A percentile compares a stretch with the other conserved stretches of the same genome.
These are phyloP conservation scores for Debaryomycetaceae sp. DNA, from an alignment of 1,139 yeast species.

Conservation along the genomic window DNA sequence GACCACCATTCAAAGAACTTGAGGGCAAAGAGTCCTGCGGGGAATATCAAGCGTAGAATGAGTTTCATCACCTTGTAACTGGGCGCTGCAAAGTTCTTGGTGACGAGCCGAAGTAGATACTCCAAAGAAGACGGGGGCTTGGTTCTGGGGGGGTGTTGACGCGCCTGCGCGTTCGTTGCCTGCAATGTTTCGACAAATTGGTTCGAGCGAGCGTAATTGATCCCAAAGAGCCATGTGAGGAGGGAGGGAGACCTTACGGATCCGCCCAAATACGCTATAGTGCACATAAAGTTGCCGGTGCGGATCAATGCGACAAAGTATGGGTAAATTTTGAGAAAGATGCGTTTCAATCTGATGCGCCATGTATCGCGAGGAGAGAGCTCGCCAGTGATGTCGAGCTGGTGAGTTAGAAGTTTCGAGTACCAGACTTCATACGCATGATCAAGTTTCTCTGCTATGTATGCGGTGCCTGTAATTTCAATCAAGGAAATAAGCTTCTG, in stretches of 20 bases:
- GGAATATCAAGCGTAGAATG: slow-evolving; percentile 48
- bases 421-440: slow-evolving; percentile 53
- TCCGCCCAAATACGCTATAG: slow-evolving; percentile 61
- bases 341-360: slow-evolving; percentile 23
- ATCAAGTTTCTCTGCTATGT: slow-evolving; percentile 59
- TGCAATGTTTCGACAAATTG: slow-evolving; percentile 49
- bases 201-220: slow-evolving; percentile 61
- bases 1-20: slow-evolving; percentile 96
- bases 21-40: slow-evolving; percentile 72
- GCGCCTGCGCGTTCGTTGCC: slow-evolving; percentile 16
- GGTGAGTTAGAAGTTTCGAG: slow-evolving; percentile 46
- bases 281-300: slow-evolving; percentile 45
- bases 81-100: slow-evolving; percentile 27
- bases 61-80: slow-evolving; percentile 26
- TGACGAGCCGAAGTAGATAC: slow-evolving; percentile 20
- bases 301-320: slow-evolving; percentile 36
- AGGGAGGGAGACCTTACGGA: slow-evolving; percentile 53
- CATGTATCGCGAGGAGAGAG: slow-evolving; percentile 18
- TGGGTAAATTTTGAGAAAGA: slow-evolving; percentile 57
- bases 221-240: slow-evolving; percentile 49
- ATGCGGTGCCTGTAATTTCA: slow-evolving; percentile 59
- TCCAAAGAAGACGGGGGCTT: slow-evolving; percentile 49
- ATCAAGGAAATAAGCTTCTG: slow-evolving; percentile 55
- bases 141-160: slow-evolving; percentile 18
- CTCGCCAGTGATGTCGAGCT: slow-evolving; percentile 23